Base-by-base conservation (phyloP, 1,284 basidiomycete species). In the Athelia psychrophila region DNA sequence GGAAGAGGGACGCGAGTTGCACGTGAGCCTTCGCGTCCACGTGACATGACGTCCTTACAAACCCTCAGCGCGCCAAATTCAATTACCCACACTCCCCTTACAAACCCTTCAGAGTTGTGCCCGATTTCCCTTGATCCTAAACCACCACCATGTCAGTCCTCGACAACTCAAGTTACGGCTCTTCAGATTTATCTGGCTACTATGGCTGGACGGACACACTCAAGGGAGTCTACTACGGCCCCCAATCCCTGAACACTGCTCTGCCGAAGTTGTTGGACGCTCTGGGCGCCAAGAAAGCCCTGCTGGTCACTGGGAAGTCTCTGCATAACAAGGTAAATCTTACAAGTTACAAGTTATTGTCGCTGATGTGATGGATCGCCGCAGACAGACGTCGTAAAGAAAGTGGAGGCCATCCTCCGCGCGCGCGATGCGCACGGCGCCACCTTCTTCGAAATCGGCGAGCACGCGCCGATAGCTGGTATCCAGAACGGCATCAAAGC, bases 361-460 rank as follows among this genome's bases (percentile, higher is more conserved):
- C 16, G 38, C 20, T 42, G n/a, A 42, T 6, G 55, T 52, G 8
- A 27, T 19, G n/a, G n/a, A n/a, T n/a, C n/a, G n/a, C 40, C 15
- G 27, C 53, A 88, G 86, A 88, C 86, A 1, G 78, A 84, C 57
- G 75, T 86, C 12, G 77, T 89, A n/a, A 71, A 72, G 58, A 74
- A 69, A 48, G 73, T 90, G 5, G 81, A 87, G 64, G 66, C 57
- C 18, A 72, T 88, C 48, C 69, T 90, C 47, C 78, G 75, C 52
- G 76, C 79, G 46, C 70, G 71, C 54, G 66, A 75, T 54, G 81
- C 80, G 15, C 84, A 81, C 61, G 84, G 80, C 47, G 79, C 75
- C 22, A 90, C 86, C 3, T 91, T 89, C 69, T 81, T 74, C 54
- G 83, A 87, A 58, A 91, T 93, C 55, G 87, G 86, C 9, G 78